These are phyloP conservation scores for Colletotrichum destructivum DNA, from an alignment of 2,329 filamentous ascomycete genomes.

Conservation along the genomic window DNA sequence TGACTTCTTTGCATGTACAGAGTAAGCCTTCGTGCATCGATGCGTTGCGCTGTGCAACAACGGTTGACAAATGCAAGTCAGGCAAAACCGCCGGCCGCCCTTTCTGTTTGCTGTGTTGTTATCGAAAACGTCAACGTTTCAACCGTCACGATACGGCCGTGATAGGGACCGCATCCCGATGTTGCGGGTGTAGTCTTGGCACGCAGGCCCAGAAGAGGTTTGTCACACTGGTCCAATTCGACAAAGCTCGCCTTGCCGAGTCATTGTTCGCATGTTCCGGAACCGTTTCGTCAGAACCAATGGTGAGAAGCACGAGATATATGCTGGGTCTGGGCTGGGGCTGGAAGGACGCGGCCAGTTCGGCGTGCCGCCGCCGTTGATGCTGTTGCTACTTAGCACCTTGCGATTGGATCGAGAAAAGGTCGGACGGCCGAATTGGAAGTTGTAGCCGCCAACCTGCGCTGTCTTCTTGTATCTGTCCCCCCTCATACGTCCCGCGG, in stretches of 20 bases:
- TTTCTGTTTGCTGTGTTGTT: neutral
- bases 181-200: neutral
- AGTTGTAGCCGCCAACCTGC: conserved; percentile 1
- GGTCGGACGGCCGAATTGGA: neutral
- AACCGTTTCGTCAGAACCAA: neutral
- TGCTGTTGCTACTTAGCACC: neutral
- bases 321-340: neutral
- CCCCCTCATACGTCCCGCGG: neutral
- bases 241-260: too few relatives aligned
- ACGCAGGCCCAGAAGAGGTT: neutral
- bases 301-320: neutral
- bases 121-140: neutral
- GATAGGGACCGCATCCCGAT: neutral
- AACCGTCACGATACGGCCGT: neutral
- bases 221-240: neutral
- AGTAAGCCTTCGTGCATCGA: conserved; percentile 6
- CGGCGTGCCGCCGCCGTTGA: neutral
- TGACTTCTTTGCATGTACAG: neutral
- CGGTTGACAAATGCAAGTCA: neutral
- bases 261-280: neutral
- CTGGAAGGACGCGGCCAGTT: neutral
- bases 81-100: neutral
- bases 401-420: neutral
- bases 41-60: neutral
- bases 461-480: neutral